Conservation (phyloP, 345 rosid species). For the Iberis pinnata region DNA sequence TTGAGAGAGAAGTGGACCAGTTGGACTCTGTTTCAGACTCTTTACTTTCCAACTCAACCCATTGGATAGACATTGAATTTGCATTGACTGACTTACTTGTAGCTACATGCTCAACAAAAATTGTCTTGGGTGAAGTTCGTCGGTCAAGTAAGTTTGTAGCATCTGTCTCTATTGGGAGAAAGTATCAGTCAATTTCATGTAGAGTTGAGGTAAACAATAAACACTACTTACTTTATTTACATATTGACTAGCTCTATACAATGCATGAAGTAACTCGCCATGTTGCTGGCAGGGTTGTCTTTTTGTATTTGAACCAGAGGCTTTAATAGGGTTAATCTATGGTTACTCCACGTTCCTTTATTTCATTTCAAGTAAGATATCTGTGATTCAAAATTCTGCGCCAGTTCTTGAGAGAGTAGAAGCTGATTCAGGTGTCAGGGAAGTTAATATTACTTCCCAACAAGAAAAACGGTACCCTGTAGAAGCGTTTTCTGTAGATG, state of each 20-base stretch:
- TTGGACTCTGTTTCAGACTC: slow-evolving; percentile 36
- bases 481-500: slow-evolving; percentile 40
- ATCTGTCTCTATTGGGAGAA: slow-evolving; percentile 50
- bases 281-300: slow-evolving; percentile 73
- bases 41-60: slow-evolving; percentile 29
- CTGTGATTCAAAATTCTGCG: slow-evolving; percentile 30
- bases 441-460: slow-evolving; percentile 29
- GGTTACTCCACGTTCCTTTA: slow-evolving; percentile 41
- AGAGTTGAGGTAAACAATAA: slow-evolving; percentile 48
- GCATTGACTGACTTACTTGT: slow-evolving; percentile 43
- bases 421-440: slow-evolving; percentile 20
- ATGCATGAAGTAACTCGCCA: slow-evolving; percentile 19
- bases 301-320: slow-evolving; percentile 54
- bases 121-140: slow-evolving; percentile 39
- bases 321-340: slow-evolving; percentile 41
- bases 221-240: slow-evolving; percentile 14
- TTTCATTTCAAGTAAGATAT: slow-evolving; percentile 29
- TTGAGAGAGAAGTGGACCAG: slow-evolving; percentile 33
- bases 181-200: slow-evolving; percentile 47
- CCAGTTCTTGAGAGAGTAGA: slow-evolving; percentile 31
- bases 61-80: slow-evolving; percentile 44
- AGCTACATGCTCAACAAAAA: slow-evolving; percentile 48
- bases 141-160: slow-evolving; percentile 48
- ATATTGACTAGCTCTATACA: slow-evolving; percentile 16
- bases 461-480: slow-evolving; percentile 32